Conservation (phyloP, 805 yeast species). For the Spathaspora girioi region DNA sequence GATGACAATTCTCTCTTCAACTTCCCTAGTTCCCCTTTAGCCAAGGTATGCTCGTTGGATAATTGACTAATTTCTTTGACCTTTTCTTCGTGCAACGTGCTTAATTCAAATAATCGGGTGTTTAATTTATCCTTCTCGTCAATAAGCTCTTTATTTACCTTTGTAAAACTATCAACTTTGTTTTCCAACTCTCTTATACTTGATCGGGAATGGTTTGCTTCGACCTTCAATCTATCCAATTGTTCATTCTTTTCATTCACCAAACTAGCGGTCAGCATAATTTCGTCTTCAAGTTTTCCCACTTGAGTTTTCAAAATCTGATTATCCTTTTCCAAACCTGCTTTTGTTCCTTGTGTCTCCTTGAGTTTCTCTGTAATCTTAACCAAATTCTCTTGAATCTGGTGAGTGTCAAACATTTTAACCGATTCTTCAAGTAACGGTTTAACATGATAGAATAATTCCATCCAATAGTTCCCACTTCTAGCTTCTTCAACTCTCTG, state of each 20-base stretch:
- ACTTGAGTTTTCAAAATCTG: constrained; percentile 37
- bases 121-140: constrained; percentile 7
- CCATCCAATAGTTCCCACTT: constrained; percentile 71
- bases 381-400: constrained; percentile 54
- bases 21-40: constrained; percentile 7
- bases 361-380: constrained; percentile 42
- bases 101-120: constrained; percentile 1
- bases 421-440: constrained; percentile 70
- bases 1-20: constrained; percentile 10
- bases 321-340: constrained; percentile 30
- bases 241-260: constrained; percentile 46
- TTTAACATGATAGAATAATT: constrained; percentile 61
- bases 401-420: constrained; percentile 55
- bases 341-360: constrained; percentile 30
- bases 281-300: constrained; percentile 29
- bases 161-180: constrained; percentile 26
- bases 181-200: constrained; percentile 15
- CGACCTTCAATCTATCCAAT: constrained; percentile 40
- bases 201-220: constrained; percentile 27
- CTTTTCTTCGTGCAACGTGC: constrained; percentile 6
- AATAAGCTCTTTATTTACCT: constrained; percentile 11
- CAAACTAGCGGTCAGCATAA: constrained; percentile 19
- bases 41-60: constrained; percentile 4
- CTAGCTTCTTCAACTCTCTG: constrained; percentile 44
- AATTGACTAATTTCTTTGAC: constrained; percentile 6